Evolutionary conservation across 768 basidiomycete species (phyloP), one percentile per base, ranked within the genome.

Genomic region (Trametes elegans): DNA sequence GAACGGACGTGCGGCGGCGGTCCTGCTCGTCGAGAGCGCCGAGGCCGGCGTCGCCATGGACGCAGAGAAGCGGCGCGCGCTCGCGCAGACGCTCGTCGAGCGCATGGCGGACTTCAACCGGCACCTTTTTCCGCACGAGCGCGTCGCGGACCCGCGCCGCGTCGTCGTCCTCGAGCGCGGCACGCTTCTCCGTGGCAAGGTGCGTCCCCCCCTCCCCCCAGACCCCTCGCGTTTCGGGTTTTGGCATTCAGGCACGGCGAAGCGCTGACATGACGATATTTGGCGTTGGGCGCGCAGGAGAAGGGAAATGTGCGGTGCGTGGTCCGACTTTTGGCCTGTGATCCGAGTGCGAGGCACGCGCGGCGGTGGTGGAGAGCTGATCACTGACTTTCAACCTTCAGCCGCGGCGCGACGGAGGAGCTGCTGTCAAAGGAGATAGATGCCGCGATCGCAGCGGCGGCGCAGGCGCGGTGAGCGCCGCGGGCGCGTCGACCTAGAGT

Each of bases 11-110:
- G 23, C 38, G 32, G 38, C 44, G 28, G 53, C 64, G 5, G 55
- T 48, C 16, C 50, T 63, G n/a, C 18, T 61, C 39, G 52, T 65
- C 44, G 62, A 65, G 51, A 49, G 24, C 13, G 52, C 52, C 1
- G 14, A n/a, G 26, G 31, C 24, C n/a, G 19, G 27, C 10, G 14
- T 16, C n/a, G n/a, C n/a, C n/a, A n/a, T 18, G 41, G 21, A 43
- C 28, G 52, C 16, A 10, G 31, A 47, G 35, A 32, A 44, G 16
- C 32, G 35, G 7, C 5, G 16, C 45, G 16, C 24, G 19, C 11
- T 62, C 24, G 54, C 57, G 40, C 23, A 38, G 21, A 42, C 42
- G n/a, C 40, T 62, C 32, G 48, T 52, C 14, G 18, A 27, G 18
- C 49, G 58, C 7, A 48, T 48, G 9, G 49, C 49, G 1, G 40